Base-by-base conservation (phyloP, 2,329 filamentous ascomycete species). In the Conoideocrella luteorostrata region DNA sequence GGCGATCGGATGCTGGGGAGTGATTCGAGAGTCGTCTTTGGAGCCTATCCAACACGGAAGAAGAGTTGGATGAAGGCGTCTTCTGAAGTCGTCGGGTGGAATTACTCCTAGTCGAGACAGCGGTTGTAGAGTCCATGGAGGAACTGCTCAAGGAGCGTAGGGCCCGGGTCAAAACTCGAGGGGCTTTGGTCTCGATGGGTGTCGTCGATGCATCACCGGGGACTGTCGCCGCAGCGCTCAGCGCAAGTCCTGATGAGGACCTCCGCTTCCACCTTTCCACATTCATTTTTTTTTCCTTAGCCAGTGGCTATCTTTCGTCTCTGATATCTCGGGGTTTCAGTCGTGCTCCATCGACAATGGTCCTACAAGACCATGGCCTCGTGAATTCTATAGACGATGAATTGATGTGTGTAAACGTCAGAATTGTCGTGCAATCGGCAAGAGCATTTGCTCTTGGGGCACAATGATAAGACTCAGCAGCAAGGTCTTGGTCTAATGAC, bases 1-100 rank as follows among this genome's bases (percentile, higher is more conserved):
- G 53, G 10, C 55, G 43, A 34, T 66, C 63, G 15, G 56, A 50
- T 21, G 57, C 55, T 5, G 60, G 56, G 15, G 63, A 67, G 17
- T 62, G 63, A 42, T 59, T 65, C 12, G 66, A 69, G 13, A 66
- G 59, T 24, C 65, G 60, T 30, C 65, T 63, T 38, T 69, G 67
- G 12, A 69, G 56, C 39, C 66, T 59, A 32, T 67, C 65, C 36
- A 69, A 62, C 56, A 69, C 67, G 12, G 66, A 68, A 13, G 61
- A 56, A 17, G 65, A 66, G n/a, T 52, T 57, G 2, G 63, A 66
- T 9, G 64, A 64, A 10, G 62, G 55, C 13, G 56, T 60, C 54
- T 69, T 69, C 39, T 65, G 62, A 32, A 69, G 54, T 26, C 61
- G 55, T 34, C 64, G 59, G 2, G 50, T 52, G 5, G 61, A 64